A percentile compares a stretch with the other conserved stretches of the same genome.
Conservation (phyloP, 768 basidiomycete genomes). For the Ephemerocybe angulata region DNA sequence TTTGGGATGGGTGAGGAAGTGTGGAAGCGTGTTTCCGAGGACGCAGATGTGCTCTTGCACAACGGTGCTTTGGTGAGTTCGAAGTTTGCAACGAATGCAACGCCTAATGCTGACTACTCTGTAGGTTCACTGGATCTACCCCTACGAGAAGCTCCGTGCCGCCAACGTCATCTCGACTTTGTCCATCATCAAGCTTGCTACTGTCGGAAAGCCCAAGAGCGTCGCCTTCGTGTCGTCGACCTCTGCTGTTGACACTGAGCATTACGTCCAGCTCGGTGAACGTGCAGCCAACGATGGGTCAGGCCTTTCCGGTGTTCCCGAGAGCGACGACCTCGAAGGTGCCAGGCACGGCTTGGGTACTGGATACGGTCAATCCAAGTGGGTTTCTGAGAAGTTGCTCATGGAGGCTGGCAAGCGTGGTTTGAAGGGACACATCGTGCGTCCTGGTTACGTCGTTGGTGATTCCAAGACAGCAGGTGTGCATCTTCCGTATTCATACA, state of each 20-base stretch:
- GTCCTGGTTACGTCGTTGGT: conserved; percentile 95
- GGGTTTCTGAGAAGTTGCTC: conserved; percentile 95
- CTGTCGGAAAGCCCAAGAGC: conserved; percentile 62
- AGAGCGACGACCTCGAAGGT: conserved; percentile 85
- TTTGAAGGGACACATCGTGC: conserved; percentile 77
- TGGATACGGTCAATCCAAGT: conserved; percentile 97
- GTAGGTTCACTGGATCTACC: conserved; percentile 98
- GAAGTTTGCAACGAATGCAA: too few relatives aligned
- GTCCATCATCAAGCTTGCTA: conserved; percentile 75
- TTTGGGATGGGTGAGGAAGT: conserved; percentile 66
- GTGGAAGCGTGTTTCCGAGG: conserved; percentile 66
- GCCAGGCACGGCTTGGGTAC: conserved; percentile 72
- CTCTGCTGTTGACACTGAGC: conserved; percentile 87
- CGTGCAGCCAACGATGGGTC: conserved; percentile 41
- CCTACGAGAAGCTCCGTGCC: conserved; percentile 87
- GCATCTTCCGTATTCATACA: conserved; percentile 18
- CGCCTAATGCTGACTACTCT: background rate
- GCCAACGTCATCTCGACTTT: conserved; percentile 93
- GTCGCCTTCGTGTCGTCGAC: conserved; percentile 94
- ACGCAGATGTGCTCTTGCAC: conserved; percentile 84
- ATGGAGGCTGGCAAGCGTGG: conserved; percentile 90
- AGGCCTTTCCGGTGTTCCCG: conserved; percentile 68
- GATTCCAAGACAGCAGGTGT: conserved; percentile 83
- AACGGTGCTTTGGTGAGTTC: conserved; percentile 90
- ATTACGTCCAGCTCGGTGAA: conserved; percentile 87